Conservation (phyloP, 139 green algal genomes). For the Ettlia oleoabundans region DNA sequence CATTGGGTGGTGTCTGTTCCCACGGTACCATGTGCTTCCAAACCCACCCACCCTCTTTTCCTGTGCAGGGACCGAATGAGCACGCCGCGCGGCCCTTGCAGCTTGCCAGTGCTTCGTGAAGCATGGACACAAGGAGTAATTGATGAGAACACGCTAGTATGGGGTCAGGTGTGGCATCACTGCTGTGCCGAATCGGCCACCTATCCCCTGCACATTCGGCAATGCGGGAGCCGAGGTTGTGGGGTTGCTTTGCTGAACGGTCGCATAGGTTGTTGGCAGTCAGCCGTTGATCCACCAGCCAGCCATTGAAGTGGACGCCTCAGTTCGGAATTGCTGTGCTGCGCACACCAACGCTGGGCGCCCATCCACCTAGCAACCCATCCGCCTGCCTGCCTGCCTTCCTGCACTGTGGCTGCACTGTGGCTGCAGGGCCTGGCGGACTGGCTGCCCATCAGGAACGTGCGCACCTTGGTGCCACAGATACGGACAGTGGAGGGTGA, state of each 20-base stretch:
- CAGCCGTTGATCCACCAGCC: too few relatives aligned
- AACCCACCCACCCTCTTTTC: not conserved
- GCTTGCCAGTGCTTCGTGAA: conserved; percentile 79
- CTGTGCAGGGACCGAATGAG: conserved; percentile 62
- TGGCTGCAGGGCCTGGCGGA: conserved; percentile 78
- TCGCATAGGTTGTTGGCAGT: too few relatives aligned
- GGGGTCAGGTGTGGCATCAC: conserved; percentile 58
- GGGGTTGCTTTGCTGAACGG: too few relatives aligned
- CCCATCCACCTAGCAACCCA: too few relatives aligned
- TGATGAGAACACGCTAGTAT: conserved; percentile 93
- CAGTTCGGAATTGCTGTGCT: too few relatives aligned
- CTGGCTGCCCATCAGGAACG: conserved; percentile 89
- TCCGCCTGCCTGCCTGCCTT: too few relatives aligned
- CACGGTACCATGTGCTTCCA: too few relatives aligned
- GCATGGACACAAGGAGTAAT: conserved; percentile 87
- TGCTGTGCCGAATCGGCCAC: not conserved
- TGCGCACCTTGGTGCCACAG: conserved; percentile 87
- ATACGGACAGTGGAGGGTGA: conserved; percentile 88
- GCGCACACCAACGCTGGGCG: too few relatives aligned
- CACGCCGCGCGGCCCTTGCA: conserved; percentile 83
- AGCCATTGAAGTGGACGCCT: too few relatives aligned
- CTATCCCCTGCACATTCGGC: too few relatives aligned
- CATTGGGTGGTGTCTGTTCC: too few relatives aligned
- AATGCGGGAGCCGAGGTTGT: too few relatives aligned
- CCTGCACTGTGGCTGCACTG: not conserved